Evolutionary conservation across 2,329 filamentous ascomycete species (phyloP).

Genomic region (Nannizzia gypsea): DNA sequence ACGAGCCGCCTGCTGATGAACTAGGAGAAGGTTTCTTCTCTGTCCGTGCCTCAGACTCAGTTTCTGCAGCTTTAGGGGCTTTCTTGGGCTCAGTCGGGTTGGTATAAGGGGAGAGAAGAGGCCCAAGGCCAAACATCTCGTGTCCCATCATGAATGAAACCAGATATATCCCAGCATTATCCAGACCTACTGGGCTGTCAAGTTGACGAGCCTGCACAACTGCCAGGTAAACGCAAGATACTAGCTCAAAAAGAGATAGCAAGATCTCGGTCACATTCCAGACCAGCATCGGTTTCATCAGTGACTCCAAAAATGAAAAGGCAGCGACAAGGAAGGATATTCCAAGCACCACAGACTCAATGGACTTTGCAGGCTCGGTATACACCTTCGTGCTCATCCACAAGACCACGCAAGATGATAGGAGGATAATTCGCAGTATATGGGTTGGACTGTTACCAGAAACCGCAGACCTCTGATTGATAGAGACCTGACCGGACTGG

Average conservation of each 20-base stretch:
- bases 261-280: slow-evolving; percentile 32
- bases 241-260: slow-evolving; percentile 28
- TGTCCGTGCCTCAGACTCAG: neutral
- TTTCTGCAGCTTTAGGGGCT: neutral
- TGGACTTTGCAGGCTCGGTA: slow-evolving; percentile 26
- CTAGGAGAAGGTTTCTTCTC: neutral
- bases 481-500: slow-evolving; percentile 1
- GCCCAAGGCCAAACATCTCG: slow-evolving; percentile 25
- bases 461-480: neutral
- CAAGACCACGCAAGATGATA: slow-evolving; percentile 19
- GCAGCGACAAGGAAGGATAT: slow-evolving; percentile 31
- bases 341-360: slow-evolving; percentile 29
- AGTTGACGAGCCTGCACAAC: slow-evolving; percentile 23
- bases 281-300: slow-evolving; percentile 27
- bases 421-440: slow-evolving; percentile 11
- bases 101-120: slow-evolving; percentile 12
- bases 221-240: slow-evolving; percentile 29
- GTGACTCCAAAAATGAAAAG: slow-evolving; percentile 28
- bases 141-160: slow-evolving; percentile 30
- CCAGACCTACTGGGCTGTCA: slow-evolving; percentile 26
- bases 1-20: neutral
- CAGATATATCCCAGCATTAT: slow-evolving; percentile 29
- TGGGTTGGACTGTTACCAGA: neutral
- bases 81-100: neutral
- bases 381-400: slow-evolving; percentile 27